Conservation (phyloP, 305 asterid species). For the Salvia sclarea region DNA sequence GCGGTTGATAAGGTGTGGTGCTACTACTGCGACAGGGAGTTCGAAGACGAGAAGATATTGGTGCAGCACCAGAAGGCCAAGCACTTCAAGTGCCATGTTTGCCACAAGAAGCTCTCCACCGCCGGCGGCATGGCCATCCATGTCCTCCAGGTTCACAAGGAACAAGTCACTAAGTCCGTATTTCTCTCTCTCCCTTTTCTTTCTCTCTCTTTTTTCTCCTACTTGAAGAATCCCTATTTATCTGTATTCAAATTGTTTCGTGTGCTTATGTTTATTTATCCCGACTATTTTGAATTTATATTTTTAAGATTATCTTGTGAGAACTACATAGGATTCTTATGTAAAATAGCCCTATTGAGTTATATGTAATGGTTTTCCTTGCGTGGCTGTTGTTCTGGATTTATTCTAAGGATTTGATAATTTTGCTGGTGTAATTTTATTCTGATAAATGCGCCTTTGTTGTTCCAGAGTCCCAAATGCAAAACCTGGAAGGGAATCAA, state of each 20-base stretch:
- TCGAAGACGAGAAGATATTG: constrained; percentile 96
- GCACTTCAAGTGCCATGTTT: constrained; percentile 96
- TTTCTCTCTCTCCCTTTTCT: neutral
- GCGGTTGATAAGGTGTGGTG: constrained; percentile 86
- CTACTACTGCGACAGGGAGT: constrained; percentile 94
- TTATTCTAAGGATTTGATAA: neutral
- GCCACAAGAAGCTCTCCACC: constrained; percentile 97
- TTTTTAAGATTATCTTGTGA: neutral
- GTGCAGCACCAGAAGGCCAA: constrained; percentile 99
- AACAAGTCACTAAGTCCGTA: constrained; percentile 73
- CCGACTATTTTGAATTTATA: neutral
- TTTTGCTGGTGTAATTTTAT: neutral
- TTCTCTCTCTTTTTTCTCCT: too few species aligned
- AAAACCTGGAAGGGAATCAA: constrained; percentile 86
- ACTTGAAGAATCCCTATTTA: neutral
- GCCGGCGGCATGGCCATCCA: constrained; percentile 98
- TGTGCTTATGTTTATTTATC: neutral
- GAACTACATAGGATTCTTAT: neutral
- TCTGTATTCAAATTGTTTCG: neutral
- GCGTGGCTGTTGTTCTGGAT: neutral
- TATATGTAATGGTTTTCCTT: neutral
- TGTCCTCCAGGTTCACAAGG: constrained; percentile 98
- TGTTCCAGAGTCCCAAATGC: constrained; percentile 90
- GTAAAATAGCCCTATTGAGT: neutral
- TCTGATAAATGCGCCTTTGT: constrained; percentile 14